Percentiles rank a stretch among this genome's conserved stretches.
Conservation (phyloP, 768 basidiomycete species). For the Lentinula edodes region DNA sequence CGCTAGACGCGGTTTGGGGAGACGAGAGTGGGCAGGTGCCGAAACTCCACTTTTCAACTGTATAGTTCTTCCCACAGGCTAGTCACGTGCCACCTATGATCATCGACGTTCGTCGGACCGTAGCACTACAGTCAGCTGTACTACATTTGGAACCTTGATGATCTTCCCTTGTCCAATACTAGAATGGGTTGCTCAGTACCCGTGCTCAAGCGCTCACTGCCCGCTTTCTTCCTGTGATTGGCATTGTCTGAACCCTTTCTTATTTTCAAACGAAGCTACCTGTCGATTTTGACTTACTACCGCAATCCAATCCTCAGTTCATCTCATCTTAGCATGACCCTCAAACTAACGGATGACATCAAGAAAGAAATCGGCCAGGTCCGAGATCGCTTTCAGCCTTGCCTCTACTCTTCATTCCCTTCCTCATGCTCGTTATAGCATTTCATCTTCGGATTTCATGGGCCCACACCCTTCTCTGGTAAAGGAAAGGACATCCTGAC, state of each 20-base stretch:
- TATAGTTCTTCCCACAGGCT: not conserved
- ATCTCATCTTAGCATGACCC: not conserved
- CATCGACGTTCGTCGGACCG: no score
- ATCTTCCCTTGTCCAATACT: no score
- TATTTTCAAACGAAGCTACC: no score
- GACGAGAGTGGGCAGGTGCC: not conserved
- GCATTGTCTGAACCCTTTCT: no score
- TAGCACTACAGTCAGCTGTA: no score
- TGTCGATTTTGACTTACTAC: no score
- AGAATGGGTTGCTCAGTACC: no score
- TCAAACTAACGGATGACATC: slow-evolving; percentile 25
- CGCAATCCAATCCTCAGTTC: not conserved
- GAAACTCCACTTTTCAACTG: not conserved
- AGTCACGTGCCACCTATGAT: not conserved
- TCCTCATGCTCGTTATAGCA: slow-evolving; percentile 34
- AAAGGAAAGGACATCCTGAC: slow-evolving; percentile 44
- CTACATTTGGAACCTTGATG: no score
- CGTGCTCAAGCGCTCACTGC: no score
- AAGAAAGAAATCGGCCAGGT: slow-evolving; percentile 45
- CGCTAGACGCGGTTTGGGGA: not conserved
- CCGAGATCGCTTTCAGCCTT: not conserved
- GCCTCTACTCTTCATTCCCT: not conserved
- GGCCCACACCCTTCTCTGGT: slow-evolving; percentile 25
- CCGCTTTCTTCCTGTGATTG: no score
- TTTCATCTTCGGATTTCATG: slow-evolving; percentile 69